These are phyloP conservation scores for Saccharomyces kudriavzevii DNA, from an alignment of 805 yeast genomes.

Conservation along the genomic window DNA sequence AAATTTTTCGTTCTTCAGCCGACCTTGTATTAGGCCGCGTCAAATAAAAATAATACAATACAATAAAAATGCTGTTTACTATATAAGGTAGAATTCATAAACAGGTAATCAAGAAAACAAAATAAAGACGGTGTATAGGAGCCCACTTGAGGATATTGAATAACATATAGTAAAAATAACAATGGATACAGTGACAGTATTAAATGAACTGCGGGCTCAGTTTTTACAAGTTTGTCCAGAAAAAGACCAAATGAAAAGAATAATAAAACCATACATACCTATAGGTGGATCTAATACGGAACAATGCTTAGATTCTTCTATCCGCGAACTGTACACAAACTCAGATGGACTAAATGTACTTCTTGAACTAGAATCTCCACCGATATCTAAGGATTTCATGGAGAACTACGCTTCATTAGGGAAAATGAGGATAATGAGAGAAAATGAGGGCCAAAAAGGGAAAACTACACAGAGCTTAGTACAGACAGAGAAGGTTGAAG, in stretches of 20 bases:
- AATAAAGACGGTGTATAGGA: background rate
- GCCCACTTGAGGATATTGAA: no score
- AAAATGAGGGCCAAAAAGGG: constrained; percentile 2
- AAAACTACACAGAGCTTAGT: background rate
- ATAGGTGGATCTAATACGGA: constrained; percentile 3
- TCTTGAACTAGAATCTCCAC: constrained; percentile 24
- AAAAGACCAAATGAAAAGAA: constrained; percentile 25
- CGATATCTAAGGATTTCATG: constrained; percentile 19
- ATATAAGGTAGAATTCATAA: background rate
- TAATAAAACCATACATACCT: constrained; percentile 22
- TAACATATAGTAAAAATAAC: background rate
- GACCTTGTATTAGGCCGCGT: background rate
- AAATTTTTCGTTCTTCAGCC: constrained; percentile 3
- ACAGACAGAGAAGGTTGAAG: background rate
- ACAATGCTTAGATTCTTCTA: constrained; percentile 5
- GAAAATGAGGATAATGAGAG: background rate
- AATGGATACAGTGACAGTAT: constrained; percentile 24
- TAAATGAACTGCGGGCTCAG: constrained; percentile 25
- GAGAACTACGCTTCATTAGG: constrained; percentile 8
- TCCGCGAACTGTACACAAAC: constrained; percentile 13
- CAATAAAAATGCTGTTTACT: no score
- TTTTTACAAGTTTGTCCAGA: constrained; percentile 23
- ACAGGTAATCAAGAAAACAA: background rate
- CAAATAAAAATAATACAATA: background rate
- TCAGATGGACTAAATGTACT: constrained; percentile 17